phyloP scores from a whole-genome alignment of 75 land plant species.

The Pinus albicaulis region DNA sequence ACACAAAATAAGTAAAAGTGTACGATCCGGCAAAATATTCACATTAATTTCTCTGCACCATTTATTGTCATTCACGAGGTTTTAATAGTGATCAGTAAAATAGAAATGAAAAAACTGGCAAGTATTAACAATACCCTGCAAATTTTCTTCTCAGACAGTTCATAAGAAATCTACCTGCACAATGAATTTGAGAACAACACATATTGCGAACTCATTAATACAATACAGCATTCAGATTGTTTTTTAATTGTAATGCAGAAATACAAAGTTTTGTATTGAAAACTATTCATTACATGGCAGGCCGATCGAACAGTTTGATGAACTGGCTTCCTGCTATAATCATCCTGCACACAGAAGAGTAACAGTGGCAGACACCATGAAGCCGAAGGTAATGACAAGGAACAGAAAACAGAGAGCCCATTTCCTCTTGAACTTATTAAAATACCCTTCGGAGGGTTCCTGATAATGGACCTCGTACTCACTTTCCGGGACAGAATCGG shows the following conservation, averaged over 20 bases:
- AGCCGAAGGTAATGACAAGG: conserved; percentile 44
- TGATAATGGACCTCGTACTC: conserved; percentile 71
- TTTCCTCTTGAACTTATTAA: conserved; percentile 83
- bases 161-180: not conserved
- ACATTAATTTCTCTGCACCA: not conserved
- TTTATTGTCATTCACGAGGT: not conserved
- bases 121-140: not conserved
- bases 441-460: conserved; percentile 80
- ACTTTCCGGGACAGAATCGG: conserved; percentile 20
- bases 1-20: not conserved
- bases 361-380: conserved; percentile 65
- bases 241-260: not conserved
- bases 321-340: not conserved
- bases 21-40: not conserved
- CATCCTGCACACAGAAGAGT: conserved; percentile 46
- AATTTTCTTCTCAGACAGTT: not conserved
- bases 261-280: not conserved
- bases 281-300: not conserved
- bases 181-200: not conserved
- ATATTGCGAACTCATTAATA: not conserved
- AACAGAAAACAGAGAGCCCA: conserved; percentile 73
- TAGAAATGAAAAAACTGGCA: not conserved
- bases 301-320: not conserved
- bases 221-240: not conserved
- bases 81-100: not conserved